These are phyloP conservation scores for Nitzschia sp. DNA, from an alignment of 108 stramenopile species.

Conservation along the genomic window DNA sequence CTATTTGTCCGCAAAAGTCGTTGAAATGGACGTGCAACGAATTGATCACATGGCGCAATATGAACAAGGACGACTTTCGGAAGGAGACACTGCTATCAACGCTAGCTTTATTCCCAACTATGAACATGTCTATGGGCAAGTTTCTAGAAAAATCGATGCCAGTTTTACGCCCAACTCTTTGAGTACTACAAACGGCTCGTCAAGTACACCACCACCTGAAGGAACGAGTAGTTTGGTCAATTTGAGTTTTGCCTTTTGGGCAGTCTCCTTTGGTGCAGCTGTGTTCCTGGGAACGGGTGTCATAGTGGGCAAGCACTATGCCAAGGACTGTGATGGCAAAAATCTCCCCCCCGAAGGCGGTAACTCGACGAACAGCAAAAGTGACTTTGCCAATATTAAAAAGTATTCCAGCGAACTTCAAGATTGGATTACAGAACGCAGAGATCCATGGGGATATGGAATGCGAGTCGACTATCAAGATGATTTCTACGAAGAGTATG, in stretches of 20 bases:
- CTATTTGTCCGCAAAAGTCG: constrained; percentile 16
- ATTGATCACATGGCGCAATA: constrained; percentile 13
- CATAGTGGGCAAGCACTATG: background rate
- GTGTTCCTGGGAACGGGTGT: background rate
- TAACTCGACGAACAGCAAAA: background rate
- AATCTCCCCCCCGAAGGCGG: background rate
- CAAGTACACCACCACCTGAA: background rate
- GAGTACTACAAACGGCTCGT: background rate
- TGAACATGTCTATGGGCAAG: constrained; percentile 12
- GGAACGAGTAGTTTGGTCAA: constrained; percentile 10
- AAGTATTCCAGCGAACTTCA: constrained; percentile 1
- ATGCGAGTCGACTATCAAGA: background rate
- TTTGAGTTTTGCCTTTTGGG: constrained; percentile 12
- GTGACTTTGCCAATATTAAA: constrained; percentile 5
- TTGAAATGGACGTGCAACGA: constrained; percentile 9
- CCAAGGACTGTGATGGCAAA: background rate
- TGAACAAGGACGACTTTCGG: constrained; percentile 11
- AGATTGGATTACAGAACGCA: constrained; percentile 5
- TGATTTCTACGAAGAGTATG: background rate
- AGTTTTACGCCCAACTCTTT: background rate
- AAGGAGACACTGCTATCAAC: background rate
- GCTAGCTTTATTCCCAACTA: constrained; percentile 4
- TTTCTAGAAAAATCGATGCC: constrained; percentile 5
- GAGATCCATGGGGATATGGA: background rate
- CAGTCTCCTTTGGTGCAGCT: background rate